Evolutionary conservation across 305 asterid species (phyloP).

Genomic region (Plantago coronopus): DNA sequence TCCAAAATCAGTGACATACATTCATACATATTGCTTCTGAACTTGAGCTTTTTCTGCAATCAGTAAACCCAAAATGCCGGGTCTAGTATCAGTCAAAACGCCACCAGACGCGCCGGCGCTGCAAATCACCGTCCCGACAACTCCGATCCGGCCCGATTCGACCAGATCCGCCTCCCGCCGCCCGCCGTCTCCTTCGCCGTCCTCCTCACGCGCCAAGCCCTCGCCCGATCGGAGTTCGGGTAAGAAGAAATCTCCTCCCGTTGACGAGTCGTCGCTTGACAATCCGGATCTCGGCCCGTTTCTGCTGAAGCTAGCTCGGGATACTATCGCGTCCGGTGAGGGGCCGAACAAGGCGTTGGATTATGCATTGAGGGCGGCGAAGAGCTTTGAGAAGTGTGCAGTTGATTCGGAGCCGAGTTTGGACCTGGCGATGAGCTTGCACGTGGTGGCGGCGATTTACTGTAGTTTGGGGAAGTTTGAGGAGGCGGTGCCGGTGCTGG

Average conservation of each 20-base stretch:
- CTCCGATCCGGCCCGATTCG: constrained; percentile 54
- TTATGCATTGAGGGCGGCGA: constrained; percentile 76
- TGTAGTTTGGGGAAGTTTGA: constrained; percentile 88
- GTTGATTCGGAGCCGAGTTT: constrained; percentile 69
- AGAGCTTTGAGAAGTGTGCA: constrained; percentile 76
- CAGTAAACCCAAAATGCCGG: constrained; percentile 56
- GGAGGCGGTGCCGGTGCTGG: constrained; percentile 91
- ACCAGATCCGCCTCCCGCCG: constrained; percentile 73
- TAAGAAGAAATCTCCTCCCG: constrained; percentile 71
- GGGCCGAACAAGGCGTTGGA: constrained; percentile 84
- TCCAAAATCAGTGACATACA: too few species aligned
- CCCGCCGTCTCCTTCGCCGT: constrained; percentile 91
- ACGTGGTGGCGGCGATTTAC: constrained; percentile 95
- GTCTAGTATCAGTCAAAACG: constrained; percentile 72
- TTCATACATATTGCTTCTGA: background rate
- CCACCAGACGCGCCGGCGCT: constrained; percentile 76
- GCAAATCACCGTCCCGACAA: constrained; percentile 53
- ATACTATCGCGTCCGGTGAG: constrained; percentile 88
- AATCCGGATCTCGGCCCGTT: constrained; percentile 99
- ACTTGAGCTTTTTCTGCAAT: background rate
- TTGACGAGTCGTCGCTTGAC: constrained; percentile 76
- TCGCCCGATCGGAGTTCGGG: constrained; percentile 89
- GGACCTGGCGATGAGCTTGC: constrained; percentile 94
- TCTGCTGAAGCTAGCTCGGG: constrained; percentile 81
- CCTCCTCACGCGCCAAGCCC: constrained; percentile 83